Percentiles rank a stretch among this genome's conserved stretches.
phyloP scores from a whole-genome alignment of 192 early-diverging fungal genomes.

The Mortierella antarctica region DNA sequence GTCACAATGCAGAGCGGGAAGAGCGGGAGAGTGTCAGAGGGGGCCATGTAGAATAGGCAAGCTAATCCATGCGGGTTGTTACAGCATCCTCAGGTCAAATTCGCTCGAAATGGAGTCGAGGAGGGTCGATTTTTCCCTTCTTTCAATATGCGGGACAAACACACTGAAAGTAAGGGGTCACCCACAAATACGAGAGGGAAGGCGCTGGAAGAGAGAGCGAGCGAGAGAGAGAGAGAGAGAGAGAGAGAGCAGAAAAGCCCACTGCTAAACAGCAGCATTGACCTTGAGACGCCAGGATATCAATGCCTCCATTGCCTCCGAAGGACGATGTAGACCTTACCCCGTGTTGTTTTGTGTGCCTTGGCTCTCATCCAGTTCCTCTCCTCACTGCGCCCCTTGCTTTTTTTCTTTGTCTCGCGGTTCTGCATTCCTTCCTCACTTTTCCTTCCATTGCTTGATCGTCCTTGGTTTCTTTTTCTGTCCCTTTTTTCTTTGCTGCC shows the following conservation, averaged over 20 bases:
- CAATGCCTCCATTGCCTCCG: too few relatives aligned
- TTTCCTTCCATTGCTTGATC: background rate
- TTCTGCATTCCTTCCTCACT: background rate
- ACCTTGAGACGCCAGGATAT: too few relatives aligned
- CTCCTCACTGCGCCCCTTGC: background rate
- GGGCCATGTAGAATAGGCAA: too few relatives aligned
- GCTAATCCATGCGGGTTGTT: too few relatives aligned
- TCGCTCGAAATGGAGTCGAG: too few relatives aligned
- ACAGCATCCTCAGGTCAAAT: too few relatives aligned
- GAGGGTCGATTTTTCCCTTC: too few relatives aligned
- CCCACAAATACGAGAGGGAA: background rate
- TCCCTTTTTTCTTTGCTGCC: background rate
- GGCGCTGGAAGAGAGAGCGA: background rate
- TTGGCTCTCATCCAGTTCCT: background rate
- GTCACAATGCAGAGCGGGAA: too few relatives aligned
- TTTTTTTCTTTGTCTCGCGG: background rate
- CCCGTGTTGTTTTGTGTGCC: too few relatives aligned
- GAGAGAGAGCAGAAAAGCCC: conserved; percentile 4
- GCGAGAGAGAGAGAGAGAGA: conserved; percentile 4
- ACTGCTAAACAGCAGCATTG: too few relatives aligned
- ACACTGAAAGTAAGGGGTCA: background rate
- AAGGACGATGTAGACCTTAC: too few relatives aligned
- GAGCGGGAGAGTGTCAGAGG: too few relatives aligned
- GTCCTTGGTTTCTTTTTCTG: background rate
- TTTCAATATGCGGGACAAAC: background rate